A percentile compares a stretch with the other conserved stretches of the same genome.
phyloP scores from a whole-genome alignment of 2,329 filamentous ascomycete genomes.

The Sclerotinia borealis region DNA sequence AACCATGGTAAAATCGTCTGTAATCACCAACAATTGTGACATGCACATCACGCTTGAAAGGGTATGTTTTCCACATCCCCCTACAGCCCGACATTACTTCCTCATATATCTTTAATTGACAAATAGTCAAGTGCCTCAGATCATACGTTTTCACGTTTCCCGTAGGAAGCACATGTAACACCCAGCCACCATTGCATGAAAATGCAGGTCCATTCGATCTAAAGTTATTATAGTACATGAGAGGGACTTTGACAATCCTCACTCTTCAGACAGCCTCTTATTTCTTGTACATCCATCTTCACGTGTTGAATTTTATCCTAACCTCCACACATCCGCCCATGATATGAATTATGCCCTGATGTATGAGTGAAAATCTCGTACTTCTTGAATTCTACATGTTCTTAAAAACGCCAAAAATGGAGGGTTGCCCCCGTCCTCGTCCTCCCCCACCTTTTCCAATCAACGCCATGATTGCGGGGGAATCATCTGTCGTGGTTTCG shows the following conservation, averaged over 20 bases:
- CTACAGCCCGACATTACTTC: neutral
- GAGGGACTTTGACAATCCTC: neutral
- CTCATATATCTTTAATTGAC: neutral
- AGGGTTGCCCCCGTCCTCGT: neutral
- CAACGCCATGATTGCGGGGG: neutral
- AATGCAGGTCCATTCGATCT: slow-evolving; percentile 11
- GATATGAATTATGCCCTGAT: neutral
- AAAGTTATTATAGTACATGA: neutral
- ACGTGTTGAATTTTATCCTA: neutral
- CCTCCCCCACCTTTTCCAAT: slow-evolving; percentile 5
- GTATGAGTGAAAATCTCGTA: neutral
- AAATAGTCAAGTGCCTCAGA: neutral
- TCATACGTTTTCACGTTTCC: neutral
- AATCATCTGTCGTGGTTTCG: slow-evolving; percentile 7
- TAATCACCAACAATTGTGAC: neutral
- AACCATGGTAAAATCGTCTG: neutral
- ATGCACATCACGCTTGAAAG: neutral
- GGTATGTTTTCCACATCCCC: neutral
- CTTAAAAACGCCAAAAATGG: neutral
- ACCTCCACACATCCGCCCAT: neutral
- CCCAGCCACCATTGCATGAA: neutral
- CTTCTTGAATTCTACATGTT: neutral
- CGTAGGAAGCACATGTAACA: neutral
- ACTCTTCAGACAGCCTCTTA: neutral
- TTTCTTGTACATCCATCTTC: neutral